These are phyloP conservation scores for Phytophthora agathidicida DNA, from an alignment of 352 stramenopile species.

Conservation along the genomic window DNA sequence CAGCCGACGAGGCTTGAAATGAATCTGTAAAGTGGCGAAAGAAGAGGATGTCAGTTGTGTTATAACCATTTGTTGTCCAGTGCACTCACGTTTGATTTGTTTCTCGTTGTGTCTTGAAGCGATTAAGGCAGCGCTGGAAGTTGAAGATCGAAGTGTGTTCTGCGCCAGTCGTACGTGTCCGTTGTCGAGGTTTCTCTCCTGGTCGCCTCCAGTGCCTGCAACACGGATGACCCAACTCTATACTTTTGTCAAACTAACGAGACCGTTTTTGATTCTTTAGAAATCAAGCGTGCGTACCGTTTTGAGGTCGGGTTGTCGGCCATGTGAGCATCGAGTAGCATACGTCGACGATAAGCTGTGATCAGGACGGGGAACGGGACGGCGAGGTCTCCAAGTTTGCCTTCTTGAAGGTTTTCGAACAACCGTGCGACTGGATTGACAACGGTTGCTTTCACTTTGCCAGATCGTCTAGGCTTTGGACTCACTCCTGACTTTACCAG, in stretches of 20 bases:
- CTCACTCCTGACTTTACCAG: constrained; percentile 8
- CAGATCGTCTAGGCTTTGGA: constrained; percentile 6
- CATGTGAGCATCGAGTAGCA: constrained; percentile 89
- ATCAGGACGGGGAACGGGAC: constrained; percentile 82
- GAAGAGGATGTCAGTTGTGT: constrained; percentile 39
- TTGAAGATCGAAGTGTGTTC: constrained; percentile 28
- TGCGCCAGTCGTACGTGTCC: constrained; percentile 28
- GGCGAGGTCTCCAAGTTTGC: constrained; percentile 76
- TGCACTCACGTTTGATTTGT: not conserved
- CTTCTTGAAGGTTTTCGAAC: constrained; percentile 79
- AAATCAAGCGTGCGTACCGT: constrained; percentile 33
- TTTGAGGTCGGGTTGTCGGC: constrained; percentile 59
- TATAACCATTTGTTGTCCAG: constrained; percentile 37
- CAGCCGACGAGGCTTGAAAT: constrained; percentile 34
- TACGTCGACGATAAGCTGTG: constrained; percentile 75
- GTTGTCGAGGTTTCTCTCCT: constrained; percentile 6
- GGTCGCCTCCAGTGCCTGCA: constrained; percentile 72
- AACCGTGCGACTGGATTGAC: constrained; percentile 76
- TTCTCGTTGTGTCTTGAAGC: not conserved
- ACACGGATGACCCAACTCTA: constrained; percentile 37
- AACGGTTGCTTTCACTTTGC: constrained; percentile 1
- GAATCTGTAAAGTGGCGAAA: constrained; percentile 48
- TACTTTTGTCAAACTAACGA: constrained; percentile 3
- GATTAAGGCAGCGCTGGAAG: constrained; percentile 20
- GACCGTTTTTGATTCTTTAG: too few species aligned